Evolutionary conservation across 2,329 filamentous ascomycete genomes (phyloP).

Genomic region (Penicillium capsulatum): DNA sequence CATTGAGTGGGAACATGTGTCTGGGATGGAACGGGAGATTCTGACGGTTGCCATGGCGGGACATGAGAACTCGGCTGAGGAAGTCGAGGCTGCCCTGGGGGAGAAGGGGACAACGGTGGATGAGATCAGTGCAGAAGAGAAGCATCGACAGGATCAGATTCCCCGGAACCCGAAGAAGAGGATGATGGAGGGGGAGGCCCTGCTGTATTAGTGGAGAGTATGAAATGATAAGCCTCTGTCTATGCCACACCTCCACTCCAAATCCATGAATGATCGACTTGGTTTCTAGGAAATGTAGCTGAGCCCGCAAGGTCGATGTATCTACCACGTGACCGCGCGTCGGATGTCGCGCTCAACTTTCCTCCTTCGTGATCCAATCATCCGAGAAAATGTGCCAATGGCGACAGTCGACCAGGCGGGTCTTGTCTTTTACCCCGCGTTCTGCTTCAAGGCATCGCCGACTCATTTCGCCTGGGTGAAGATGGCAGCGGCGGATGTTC

Average conservation of each 20-base stretch:
- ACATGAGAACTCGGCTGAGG: slow-evolving; percentile 50
- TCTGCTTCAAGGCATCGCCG: slow-evolving; percentile 57
- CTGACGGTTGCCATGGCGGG: slow-evolving; percentile 77
- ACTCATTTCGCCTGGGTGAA: slow-evolving; percentile 63
- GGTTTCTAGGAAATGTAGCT: too few species aligned
- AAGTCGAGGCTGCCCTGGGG: slow-evolving; percentile 26
- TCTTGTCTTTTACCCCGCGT: slow-evolving; percentile 53
- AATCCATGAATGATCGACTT: too few species aligned
- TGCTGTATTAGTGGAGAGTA: slow-evolving; percentile 11
- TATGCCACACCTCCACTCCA: too few species aligned
- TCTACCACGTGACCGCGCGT: slow-evolving; percentile 4
- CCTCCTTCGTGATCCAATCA: not conserved
- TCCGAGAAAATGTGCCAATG: slow-evolving; percentile 27
- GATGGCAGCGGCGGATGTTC: slow-evolving; percentile 54
- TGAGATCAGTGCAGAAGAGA: slow-evolving; percentile 39
- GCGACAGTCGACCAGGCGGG: slow-evolving; percentile 21
- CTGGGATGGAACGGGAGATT: slow-evolving; percentile 76
- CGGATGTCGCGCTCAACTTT: not conserved
- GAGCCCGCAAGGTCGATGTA: not conserved
- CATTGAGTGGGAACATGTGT: slow-evolving; percentile 67
- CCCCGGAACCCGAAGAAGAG: slow-evolving; percentile 46
- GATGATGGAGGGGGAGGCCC: slow-evolving; percentile 41
- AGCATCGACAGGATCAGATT: slow-evolving; percentile 33
- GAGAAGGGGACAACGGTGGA: slow-evolving; percentile 35
- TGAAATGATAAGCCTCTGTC: not conserved